phyloP scores from a whole-genome alignment of 2,329 filamentous ascomycete species.

The Elsinoe perseae region DNA sequence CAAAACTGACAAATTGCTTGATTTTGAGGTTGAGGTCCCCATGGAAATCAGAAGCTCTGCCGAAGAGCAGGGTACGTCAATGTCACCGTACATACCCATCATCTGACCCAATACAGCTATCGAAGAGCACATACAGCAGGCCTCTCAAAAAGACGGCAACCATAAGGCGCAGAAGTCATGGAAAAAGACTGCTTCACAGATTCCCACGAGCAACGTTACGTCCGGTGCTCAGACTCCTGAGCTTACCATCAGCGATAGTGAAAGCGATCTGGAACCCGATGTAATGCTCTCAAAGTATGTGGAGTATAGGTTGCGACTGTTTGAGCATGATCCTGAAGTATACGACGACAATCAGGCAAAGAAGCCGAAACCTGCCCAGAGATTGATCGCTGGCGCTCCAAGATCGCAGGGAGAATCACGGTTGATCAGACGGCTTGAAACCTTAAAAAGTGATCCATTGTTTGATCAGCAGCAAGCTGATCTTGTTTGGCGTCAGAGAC shows the following conservation, averaged over 20 bases:
- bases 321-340: constrained; percentile 46
- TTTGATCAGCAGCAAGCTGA: constrained; percentile 44
- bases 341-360: constrained; percentile 36
- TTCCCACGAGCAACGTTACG: background rate
- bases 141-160: background rate
- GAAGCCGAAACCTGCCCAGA: constrained; percentile 23
- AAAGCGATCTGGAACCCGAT: constrained; percentile 44
- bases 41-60: background rate
- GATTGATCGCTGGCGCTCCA: constrained; percentile 5
- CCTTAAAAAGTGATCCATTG: constrained; percentile 59
- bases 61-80: constrained; percentile 13
- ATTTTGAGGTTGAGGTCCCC: constrained; percentile 26
- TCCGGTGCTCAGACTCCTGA: constrained; percentile 21
- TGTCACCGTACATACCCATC: background rate
- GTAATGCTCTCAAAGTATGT: constrained; percentile 64
- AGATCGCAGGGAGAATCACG: constrained; percentile 49
- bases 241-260: constrained; percentile 40
- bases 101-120: background rate
- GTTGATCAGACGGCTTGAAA: constrained; percentile 63
- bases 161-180: background rate
- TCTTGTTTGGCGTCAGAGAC: constrained; percentile 38
- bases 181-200: background rate
- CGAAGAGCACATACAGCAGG: background rate
- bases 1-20: constrained; percentile 29
- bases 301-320: constrained; percentile 55